Evolutionary conservation across 192 early-diverging fungal species (phyloP).

Genomic region (Dissophora globulifera): DNA sequence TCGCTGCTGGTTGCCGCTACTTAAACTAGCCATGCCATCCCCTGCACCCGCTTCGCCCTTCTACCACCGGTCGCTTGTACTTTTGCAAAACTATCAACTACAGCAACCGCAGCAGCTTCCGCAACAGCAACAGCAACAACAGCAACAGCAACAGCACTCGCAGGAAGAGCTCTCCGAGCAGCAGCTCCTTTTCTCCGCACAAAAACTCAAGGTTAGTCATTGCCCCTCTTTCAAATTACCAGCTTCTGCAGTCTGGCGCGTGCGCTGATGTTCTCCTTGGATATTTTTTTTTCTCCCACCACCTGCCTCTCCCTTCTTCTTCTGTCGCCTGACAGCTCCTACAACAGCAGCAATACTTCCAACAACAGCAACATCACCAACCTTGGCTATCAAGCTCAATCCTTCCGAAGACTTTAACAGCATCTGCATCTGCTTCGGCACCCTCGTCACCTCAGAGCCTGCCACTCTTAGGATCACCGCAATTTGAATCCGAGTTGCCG

Average conservation of each 20-base stretch:
- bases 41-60: conserved; percentile 26
- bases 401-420: conserved; percentile 2
- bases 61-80: conserved; percentile 21
- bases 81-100: conserved; percentile 30
- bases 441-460: neutral
- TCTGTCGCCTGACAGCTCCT: neutral
- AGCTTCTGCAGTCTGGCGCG: no score
- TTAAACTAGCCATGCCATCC: conserved; percentile 30
- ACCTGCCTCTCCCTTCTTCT: neutral
- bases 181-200: conserved; percentile 12
- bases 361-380: conserved; percentile 16
- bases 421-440: neutral
- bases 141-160: conserved; percentile 17
- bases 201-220: conserved; percentile 35
- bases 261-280: no score
- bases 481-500: neutral
- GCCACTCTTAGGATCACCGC: neutral
- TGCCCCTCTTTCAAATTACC: no score
- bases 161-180: conserved; percentile 15
- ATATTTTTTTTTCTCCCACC: neutral
- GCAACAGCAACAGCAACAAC: conserved; percentile 17
- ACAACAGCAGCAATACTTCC: neutral
- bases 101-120: conserved; percentile 19
- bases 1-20: neutral
- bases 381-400: conserved; percentile 1